Evolutionary conservation across 1,139 yeast genomes (phyloP), one percentile per base, ranked within the genome.

Genomic region (Arxiozyma telluris): DNA sequence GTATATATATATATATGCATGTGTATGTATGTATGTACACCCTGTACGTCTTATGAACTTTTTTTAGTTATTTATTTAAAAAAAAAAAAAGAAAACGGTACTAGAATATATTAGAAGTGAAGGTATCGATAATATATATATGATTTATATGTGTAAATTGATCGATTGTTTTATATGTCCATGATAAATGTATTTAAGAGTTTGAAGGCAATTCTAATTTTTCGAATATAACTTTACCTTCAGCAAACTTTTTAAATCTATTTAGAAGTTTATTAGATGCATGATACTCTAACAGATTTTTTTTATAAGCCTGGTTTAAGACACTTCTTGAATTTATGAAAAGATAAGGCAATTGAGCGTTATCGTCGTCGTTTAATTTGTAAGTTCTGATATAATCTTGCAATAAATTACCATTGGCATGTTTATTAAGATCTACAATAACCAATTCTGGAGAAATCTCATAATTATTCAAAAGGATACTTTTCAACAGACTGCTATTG

Each of bases 391-490:
- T 72, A 63, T 79, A 79, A 18, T 70, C 72, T 65, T 82, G 85
- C 55, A 83, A 73, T 56, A 73, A 76, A 15, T 66, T 62, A 1
- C 87, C 87, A 62, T 80, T 76, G 46, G 76, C 74, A 66, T 87
- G 93, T 64, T 74, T 74, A 68, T 87, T 94, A 53, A 88, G 76
- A 66, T 88, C 96, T 21, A 87, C 88, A 43, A 85, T 75, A 21
- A 75, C 70, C 0, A 87, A 86, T 53, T 74, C 75, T 0, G 96
- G 96, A 1, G 80, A 76, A 54, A 88, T 80, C 55, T 77, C 77
- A 71, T 86, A 87, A 60, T 78, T 76, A 23, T 76, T 79, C 23
- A 69, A 67, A 54, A 88, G 73, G 47, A 87, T 72, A 44, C 76
- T 74, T 72, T 86, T 87, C 61, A 87, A 77, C 9, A 34, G 21